These are phyloP conservation scores for Globisporangium yorkense DNA, from an alignment of 352 stramenopile species.

Conservation along the genomic window DNA sequence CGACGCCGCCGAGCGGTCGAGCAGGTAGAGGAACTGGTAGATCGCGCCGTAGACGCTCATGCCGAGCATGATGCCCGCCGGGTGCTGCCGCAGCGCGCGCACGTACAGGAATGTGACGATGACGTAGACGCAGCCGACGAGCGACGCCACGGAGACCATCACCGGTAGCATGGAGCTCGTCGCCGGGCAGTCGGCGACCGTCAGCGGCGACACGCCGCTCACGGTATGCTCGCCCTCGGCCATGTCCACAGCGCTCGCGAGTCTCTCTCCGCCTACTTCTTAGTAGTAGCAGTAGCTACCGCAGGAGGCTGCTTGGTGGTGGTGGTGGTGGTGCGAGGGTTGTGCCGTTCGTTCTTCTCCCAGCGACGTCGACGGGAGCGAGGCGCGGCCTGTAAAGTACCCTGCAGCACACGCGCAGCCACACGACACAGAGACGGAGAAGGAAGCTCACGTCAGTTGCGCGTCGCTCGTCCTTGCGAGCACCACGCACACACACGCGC, in stretches of 20 bases:
- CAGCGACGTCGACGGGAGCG: too few species aligned
- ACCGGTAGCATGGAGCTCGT: constrained; percentile 48
- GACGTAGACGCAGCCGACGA: constrained; percentile 76
- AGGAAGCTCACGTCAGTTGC: too few species aligned
- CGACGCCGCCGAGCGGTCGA: constrained; percentile 37
- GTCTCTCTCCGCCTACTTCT: not conserved
- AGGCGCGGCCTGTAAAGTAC: too few species aligned
- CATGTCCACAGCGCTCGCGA: constrained; percentile 4
- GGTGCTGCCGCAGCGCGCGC: constrained; percentile 62
- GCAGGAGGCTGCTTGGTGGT: too few species aligned
- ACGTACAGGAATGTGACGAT: constrained; percentile 67
- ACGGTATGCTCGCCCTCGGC: constrained; percentile 6
- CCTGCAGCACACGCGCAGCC: too few species aligned
- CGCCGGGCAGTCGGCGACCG: constrained; percentile 28
- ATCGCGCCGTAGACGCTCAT: constrained; percentile 82
- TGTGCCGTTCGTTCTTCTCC: too few species aligned
- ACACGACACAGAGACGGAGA: too few species aligned
- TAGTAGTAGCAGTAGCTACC: too few species aligned
- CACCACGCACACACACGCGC: too few species aligned
- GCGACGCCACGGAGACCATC: constrained; percentile 55
- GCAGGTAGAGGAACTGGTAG: constrained; percentile 76
- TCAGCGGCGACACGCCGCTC: constrained; percentile 3
- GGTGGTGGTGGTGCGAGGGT: too few species aligned
- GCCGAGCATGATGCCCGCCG: constrained; percentile 82
- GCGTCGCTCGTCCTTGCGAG: too few species aligned